phyloP scores from a whole-genome alignment of 139 green algal genomes.

The Nannochloris sp. region DNA sequence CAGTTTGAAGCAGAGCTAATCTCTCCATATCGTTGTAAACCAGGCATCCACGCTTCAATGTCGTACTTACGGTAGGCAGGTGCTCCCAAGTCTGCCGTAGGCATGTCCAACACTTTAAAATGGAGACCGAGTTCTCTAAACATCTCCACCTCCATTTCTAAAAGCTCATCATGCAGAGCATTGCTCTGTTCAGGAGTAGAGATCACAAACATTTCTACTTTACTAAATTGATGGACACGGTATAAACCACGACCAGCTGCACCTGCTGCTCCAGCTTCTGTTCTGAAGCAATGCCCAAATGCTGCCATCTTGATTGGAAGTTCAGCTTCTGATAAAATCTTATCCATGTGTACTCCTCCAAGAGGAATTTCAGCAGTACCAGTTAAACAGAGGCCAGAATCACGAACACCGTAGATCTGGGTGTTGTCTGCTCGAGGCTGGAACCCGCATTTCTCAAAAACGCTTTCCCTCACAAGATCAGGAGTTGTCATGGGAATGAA shows the following conservation, averaged over 20 bases:
- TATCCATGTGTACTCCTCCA: slow-evolving; percentile 85
- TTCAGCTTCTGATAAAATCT: slow-evolving; percentile 65
- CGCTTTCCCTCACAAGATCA: slow-evolving; percentile 81
- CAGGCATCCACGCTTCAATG: slow-evolving; percentile 99
- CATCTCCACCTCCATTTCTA: slow-evolving; percentile 75
- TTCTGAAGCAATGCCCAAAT: slow-evolving; percentile 94
- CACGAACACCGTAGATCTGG: slow-evolving; percentile 86
- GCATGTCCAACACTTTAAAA: slow-evolving; percentile 98
- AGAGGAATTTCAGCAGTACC: slow-evolving; percentile 95
- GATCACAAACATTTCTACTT: slow-evolving; percentile 99
- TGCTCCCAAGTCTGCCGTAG: slow-evolving; percentile 85
- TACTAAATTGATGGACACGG: slow-evolving; percentile 98
- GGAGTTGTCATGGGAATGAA: slow-evolving; percentile 90
- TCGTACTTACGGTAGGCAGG: slow-evolving; percentile 96
- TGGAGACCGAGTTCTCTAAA: slow-evolving; percentile 91
- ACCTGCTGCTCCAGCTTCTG: slow-evolving; percentile 87
- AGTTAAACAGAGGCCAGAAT: slow-evolving; percentile 83
- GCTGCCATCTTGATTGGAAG: slow-evolving; percentile 88
- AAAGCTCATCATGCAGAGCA: slow-evolving; percentile 78
- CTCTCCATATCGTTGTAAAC: slow-evolving; percentile 89
- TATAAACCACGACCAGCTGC: slow-evolving; percentile 84
- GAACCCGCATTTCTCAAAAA: slow-evolving; percentile 98
- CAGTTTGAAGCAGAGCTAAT: slow-evolving; percentile 95
- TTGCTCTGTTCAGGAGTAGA: slow-evolving; percentile 83
- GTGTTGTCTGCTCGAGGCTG: slow-evolving; percentile 88